Base-by-base conservation (phyloP, 495 filamentous ascomycete genomes). In the Penicillium longicatenatum region DNA sequence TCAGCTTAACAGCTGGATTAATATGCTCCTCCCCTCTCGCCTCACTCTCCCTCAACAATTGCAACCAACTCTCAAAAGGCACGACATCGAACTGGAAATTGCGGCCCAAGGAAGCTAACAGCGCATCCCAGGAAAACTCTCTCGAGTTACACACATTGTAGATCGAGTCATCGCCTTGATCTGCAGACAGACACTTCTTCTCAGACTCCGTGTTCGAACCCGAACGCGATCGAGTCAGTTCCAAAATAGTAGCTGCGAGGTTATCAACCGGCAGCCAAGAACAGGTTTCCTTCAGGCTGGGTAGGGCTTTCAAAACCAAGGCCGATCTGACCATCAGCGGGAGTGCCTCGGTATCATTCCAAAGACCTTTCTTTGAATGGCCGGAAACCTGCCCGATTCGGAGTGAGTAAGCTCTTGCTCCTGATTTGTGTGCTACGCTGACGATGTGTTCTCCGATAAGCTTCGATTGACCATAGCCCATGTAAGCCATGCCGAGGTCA, bases 311-410 rank as follows among this genome's bases (percentile, higher is more conserved):
- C 6, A 84, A 59, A 0, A 80, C 79, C 50, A 78, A 48, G 0
- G 80, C 80, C 20, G 77, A 82, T 20, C 79, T 74, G 6, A 88
- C 70, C 49, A 88, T 81, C 17, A 84, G 60, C 21, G 85, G 82
- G 0, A 85, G 67, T 0, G 79, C 80, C 55, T 88, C 85, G 3
- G 68, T 77, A 45, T 80, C 78, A 62, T 86, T 87, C 85, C 85
- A 87, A 0, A 82, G 54, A 1, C 83, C 84, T 52, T 68, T 65
- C 48, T 72, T 73, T 1, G 71, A 75, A 48, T 75, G 71, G 22
- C 84, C 84, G 2, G 82, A 85, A 16, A 87, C 78, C 61, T 88
- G 85, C 0, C 85, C 85, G 11, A 87, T 82, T 3, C 85, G 75
- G 6, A 87, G 70, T 3, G 83, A 78, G 21, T 75, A 75, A 0